Evolutionary conservation across 441 rosid species (phyloP).

Genomic region (Manihot esculenta): DNA sequence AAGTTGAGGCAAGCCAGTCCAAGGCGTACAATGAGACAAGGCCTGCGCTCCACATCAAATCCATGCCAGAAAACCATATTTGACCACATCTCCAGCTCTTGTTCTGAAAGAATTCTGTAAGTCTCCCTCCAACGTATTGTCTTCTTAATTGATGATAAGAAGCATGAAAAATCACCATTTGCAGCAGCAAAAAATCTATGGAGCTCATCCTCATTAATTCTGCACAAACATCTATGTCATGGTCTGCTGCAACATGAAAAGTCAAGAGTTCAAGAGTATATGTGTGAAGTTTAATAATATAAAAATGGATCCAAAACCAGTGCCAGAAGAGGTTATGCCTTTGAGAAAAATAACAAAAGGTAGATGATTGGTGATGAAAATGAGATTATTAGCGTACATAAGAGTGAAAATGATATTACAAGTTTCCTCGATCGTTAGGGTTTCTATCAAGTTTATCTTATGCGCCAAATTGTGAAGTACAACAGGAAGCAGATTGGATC

Average conservation of each 20-base stretch:
- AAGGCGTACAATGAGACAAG: constrained; percentile 85
- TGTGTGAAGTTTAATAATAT: constrained; percentile 18
- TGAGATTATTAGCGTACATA: no score
- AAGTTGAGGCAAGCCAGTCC: constrained; percentile 73
- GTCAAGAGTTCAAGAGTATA: constrained; percentile 22
- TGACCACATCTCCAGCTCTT: constrained; percentile 84
- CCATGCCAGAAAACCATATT: constrained; percentile 95
- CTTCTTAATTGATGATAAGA: constrained; percentile 70
- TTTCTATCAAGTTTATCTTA: not conserved
- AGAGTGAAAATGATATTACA: constrained; percentile 1
- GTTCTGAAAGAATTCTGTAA: constrained; percentile 66
- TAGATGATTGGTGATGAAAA: not conserved
- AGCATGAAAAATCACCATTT: constrained; percentile 69
- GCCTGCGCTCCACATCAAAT: constrained; percentile 65
- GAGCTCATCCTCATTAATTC: constrained; percentile 79
- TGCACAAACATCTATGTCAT: constrained; percentile 50
- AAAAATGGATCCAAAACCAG: constrained; percentile 1
- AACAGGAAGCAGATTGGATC: not conserved
- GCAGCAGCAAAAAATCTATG: constrained; percentile 69
- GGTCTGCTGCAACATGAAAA: constrained; percentile 30
- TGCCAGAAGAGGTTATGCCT: not conserved
- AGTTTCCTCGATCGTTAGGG: not conserved
- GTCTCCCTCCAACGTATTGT: constrained; percentile 93
- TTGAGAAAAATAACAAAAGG: not conserved
- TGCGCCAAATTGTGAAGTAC: not conserved